Evolutionary conservation across 768 basidiomycete genomes (phyloP), one percentile per base, ranked within the genome.

Genomic region (Auricularia sp.): DNA sequence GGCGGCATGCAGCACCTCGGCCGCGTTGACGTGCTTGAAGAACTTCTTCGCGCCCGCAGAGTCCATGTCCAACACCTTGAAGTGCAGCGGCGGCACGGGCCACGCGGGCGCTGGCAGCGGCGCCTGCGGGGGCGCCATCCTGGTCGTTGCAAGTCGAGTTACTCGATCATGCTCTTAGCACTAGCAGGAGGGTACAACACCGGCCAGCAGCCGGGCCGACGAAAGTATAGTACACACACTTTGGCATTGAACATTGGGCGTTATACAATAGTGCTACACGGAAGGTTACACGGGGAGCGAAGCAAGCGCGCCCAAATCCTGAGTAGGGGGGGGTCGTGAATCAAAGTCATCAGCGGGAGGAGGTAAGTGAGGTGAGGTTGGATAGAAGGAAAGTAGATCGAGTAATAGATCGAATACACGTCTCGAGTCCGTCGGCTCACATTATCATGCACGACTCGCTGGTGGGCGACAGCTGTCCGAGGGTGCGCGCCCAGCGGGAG

Each of bases 21-120:
- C 74, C 21, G 82, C 79, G 12, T 81, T 72, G 61, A 86, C 79
- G 66, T 76, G 74, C 47, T 76, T 70, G 61, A 88, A 74, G 76
- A 89, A 88, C 54, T 87, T 71, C 34, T 73, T 67, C 6, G 81
- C 81, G 11, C 87, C 88, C 29, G 81, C 76, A 72, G 87, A 85
- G 0, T 74, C 72, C 36, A 89, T 74, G 68, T 87, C 83, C 14
- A 87, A 83, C 39, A 88, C 74, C 21, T 77, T 78, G 47, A 89
- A 71, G 21, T 77, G 72, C 63, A 90, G 77, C 54, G 74, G 81
- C 35, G 87, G 88, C 35, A 86, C 75, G 0, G 79, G 80, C 82
- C 83, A 87, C 42, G 69, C 51, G 14, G 77, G 74, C n/a, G 70
- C 65, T 34, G 54, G 44, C 0, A 63, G 33, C 6, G 70, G 67